These are phyloP conservation scores for Aspergillus sparsus DNA, from an alignment of 495 filamentous ascomycete genomes.

Conservation along the genomic window DNA sequence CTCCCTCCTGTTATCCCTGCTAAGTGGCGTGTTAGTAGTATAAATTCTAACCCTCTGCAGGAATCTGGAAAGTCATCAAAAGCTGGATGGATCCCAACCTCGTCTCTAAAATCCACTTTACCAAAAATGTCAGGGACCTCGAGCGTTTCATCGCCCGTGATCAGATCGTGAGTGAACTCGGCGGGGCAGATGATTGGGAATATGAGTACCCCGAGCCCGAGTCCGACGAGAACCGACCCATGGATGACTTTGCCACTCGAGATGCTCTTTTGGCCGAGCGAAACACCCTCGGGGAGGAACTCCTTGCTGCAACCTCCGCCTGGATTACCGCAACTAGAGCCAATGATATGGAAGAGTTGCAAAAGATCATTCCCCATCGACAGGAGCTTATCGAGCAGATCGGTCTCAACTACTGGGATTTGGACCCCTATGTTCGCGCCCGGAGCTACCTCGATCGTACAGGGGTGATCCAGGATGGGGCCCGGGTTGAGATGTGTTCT, in stretches of 20 bases:
- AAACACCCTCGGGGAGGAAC: constrained; percentile 59
- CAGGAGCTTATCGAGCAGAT: constrained; percentile 5
- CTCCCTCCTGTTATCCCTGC: neutral
- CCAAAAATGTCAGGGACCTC: constrained; percentile 71
- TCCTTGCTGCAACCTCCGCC: constrained; percentile 63
- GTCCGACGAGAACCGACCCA: constrained; percentile 65
- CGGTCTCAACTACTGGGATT: constrained; percentile 12
- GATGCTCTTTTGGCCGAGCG: constrained; percentile 58
- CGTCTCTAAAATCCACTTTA: constrained; percentile 87
- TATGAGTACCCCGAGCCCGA: constrained; percentile 77
- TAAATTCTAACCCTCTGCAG: constrained; percentile 30
- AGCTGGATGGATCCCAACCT: constrained; percentile 94
- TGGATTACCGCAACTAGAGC: constrained; percentile 52
- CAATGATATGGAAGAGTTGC: neutral
- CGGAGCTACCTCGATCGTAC: constrained; percentile 13
- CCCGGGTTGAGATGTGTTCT: constrained; percentile 9
- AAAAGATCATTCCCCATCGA: neutral
- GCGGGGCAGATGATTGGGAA: constrained; percentile 78
- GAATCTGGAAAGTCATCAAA: constrained; percentile 78
- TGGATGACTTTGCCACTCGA: constrained; percentile 61
- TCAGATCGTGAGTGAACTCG: constrained; percentile 72
- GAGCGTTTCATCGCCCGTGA: constrained; percentile 64
- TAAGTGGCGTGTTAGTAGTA: neutral
- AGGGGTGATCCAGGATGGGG: constrained; percentile 13
- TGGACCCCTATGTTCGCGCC: constrained; percentile 16